Percentiles rank a stretch among this genome's conserved stretches.
phyloP scores from a whole-genome alignment of 2,329 filamentous ascomycete species.

The Phialemonium atrogriseum region DNA sequence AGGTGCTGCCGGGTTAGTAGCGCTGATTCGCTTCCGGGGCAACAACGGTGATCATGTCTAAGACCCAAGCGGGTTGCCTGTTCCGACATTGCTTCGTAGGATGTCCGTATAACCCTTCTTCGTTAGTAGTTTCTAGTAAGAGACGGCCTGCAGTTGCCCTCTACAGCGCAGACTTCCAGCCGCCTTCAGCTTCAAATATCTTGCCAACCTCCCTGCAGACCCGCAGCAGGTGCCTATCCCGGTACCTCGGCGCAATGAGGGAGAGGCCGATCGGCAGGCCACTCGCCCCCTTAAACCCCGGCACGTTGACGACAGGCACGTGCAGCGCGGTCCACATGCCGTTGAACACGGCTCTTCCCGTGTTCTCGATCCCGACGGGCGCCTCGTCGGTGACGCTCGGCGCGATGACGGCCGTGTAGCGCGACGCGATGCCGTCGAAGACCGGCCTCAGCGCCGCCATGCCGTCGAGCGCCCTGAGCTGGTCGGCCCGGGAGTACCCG shows the following conservation, averaged over 20 bases:
- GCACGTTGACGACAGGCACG: conserved; percentile 55
- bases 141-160: too few species aligned
- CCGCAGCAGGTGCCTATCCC: conserved; percentile 31
- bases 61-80: too few species aligned
- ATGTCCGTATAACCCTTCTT: too few species aligned
- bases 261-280: conserved; percentile 53
- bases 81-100: too few species aligned
- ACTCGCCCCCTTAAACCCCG: conserved; percentile 49
- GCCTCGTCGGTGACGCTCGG: conserved; percentile 54
- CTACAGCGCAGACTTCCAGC: too few species aligned
- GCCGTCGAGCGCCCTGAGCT: conserved; percentile 46
- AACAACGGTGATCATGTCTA: too few species aligned
- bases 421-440: conserved; percentile 41
- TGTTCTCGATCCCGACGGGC: conserved; percentile 41
- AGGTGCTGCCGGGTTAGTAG: too few species aligned
- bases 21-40: too few species aligned
- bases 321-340: conserved; percentile 48
- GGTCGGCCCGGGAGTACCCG: conserved; percentile 33
- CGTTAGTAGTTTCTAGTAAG: too few species aligned
- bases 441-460: conserved; percentile 44
- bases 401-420: conserved; percentile 47
- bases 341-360: conserved; percentile 46
- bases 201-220: conserved; percentile 11
- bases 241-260: conserved; percentile 36
- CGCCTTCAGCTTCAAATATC: conserved; percentile 1